Percentiles rank a stretch among this genome's conserved stretches.
Conservation (phyloP, 805 yeast species). For the Millerozyma acaciae region DNA sequence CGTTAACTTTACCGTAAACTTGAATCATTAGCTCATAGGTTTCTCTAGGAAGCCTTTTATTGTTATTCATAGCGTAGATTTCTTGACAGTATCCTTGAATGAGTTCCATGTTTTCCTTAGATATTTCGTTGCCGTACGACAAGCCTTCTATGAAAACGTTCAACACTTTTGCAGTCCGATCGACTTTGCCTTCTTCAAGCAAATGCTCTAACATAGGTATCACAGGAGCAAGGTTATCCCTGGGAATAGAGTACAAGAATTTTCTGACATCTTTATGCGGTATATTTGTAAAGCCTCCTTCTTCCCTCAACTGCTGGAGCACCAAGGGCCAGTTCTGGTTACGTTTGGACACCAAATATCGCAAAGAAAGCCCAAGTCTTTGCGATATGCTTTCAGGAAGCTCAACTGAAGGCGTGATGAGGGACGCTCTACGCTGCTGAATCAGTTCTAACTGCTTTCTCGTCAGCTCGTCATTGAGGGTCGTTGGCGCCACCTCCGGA, state of each 20-base stretch:
- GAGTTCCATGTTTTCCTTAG: constrained; percentile 16
- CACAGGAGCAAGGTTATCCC: constrained; percentile 24
- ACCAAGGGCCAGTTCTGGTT: constrained; percentile 48
- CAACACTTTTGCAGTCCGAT: constrained; percentile 27
- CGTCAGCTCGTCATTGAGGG: background rate
- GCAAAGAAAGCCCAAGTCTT: constrained; percentile 37
- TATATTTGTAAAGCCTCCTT: constrained; percentile 35
- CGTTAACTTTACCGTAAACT: constrained; percentile 40
- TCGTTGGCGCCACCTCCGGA: background rate
- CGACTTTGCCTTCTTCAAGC: constrained; percentile 30
- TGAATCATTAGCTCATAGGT: constrained; percentile 44
- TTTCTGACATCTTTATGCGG: constrained; percentile 28
- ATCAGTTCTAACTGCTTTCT: constrained; percentile 1
- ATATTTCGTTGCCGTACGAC: constrained; percentile 18
- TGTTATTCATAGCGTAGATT: constrained; percentile 16
- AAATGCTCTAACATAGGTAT: constrained; percentile 36
- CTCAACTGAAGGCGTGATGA: constrained; percentile 17
- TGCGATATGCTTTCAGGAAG: constrained; percentile 36
- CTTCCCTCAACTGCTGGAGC: constrained; percentile 30
- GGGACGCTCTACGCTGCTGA: constrained; percentile 8
- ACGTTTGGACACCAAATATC: constrained; percentile 34
- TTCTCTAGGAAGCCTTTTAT: constrained; percentile 27
- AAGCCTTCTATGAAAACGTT: constrained; percentile 36
- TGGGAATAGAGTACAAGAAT: constrained; percentile 42
- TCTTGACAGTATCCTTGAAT: constrained; percentile 32